Evolutionary conservation across 768 basidiomycete genomes (phyloP), one percentile per base, ranked within the genome.

Genomic region (Hygrocybe coccinea): DNA sequence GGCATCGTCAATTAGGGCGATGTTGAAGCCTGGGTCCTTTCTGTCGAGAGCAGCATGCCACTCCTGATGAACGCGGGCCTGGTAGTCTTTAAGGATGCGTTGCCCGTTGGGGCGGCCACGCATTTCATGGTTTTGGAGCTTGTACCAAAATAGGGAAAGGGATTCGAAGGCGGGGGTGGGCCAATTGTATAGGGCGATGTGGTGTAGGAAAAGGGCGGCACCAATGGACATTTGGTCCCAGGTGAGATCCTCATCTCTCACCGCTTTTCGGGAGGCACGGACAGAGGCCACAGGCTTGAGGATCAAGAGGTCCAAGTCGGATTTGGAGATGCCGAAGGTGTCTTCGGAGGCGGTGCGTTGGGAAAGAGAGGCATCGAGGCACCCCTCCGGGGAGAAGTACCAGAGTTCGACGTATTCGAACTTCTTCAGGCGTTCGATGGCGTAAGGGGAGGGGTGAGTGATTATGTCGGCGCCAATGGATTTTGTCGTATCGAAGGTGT

Each of bases 131-230:
- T 15, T 39, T 19, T 39, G 15, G 19, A 39, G 38, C 15, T 39
- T 39, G 38, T 29, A 29, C 29, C 29, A 39, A 5, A 39, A 39
- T 9, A 62, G 60, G 2, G 76, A 65, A 0, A 76, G 66, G 54
- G 74, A 76, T 53, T 71, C 67, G 0, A 77, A 60, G 0, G 71
- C 73, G 1, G 67, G 19, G 19, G 19, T 19, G 19, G 14, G 38
- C 19, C 19, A 19, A 39, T 19, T 3, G 14, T 15, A 15, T 39
- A 39, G 38, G 38, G 15, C 14, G 19, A 39, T 19, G 19, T 39
- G 38, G 14, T 12, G 38, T 4, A 15, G 19, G 14, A 39, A 29
- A 29, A 29, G 29, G 29, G 29, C 8, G 29, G 29, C 29, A 29
- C 29, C 29, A 29, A 29, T 29, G 29, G 29, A 29, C 29, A 29